A percentile compares a stretch with the other conserved stretches of the same genome.
phyloP scores from a whole-genome alignment of 805 yeast genomes.

The Tetrapisispora iriomotensis region DNA sequence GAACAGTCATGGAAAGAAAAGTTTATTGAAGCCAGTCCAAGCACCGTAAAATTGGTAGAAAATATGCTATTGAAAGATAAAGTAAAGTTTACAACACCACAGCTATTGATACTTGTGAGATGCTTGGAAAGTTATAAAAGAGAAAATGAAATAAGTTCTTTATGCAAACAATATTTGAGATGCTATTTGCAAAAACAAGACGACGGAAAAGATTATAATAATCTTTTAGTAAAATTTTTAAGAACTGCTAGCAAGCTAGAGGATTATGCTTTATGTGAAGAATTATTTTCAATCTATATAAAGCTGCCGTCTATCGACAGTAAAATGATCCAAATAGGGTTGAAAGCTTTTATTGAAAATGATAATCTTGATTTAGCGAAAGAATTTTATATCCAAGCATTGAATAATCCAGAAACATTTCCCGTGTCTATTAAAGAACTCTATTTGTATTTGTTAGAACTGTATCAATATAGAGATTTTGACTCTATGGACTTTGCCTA shows the following conservation, averaged over 20 bases:
- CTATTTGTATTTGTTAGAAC: conserved; percentile 10
- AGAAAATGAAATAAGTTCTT: conserved; percentile 14
- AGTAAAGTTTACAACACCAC: conserved; percentile 11
- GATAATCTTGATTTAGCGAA: conserved; percentile 22
- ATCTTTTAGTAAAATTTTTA: conserved; percentile 13
- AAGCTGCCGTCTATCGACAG: conserved; percentile 16
- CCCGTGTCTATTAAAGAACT: conserved; percentile 15
- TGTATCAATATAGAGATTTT: conserved; percentile 13
- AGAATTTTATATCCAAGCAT: conserved; percentile 24
- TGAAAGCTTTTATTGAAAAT: conserved; percentile 21
- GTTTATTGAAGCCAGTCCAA: conserved; percentile 11
- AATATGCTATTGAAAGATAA: conserved; percentile 5
- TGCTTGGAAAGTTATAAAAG: conserved; percentile 6
- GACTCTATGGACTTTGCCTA: conserved; percentile 15
- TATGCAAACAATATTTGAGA: conserved; percentile 11
- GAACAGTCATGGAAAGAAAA: conserved; percentile 9
- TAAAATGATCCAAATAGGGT: conserved; percentile 16
- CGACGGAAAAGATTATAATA: conserved; percentile 1
- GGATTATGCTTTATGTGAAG: conserved; percentile 18
- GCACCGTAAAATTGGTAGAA: conserved; percentile 7
- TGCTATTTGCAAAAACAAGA: conserved; percentile 4
- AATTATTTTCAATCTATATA: conserved; percentile 22
- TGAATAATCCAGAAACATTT: conserved; percentile 24
- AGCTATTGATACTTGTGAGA: conserved; percentile 10
- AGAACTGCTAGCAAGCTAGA: conserved; percentile 12